A percentile compares a stretch with the other conserved stretches of the same genome.
These are phyloP conservation scores for Leptographium radiaticola DNA, from an alignment of 2,329 filamentous ascomycete species.

Conservation along the genomic window DNA sequence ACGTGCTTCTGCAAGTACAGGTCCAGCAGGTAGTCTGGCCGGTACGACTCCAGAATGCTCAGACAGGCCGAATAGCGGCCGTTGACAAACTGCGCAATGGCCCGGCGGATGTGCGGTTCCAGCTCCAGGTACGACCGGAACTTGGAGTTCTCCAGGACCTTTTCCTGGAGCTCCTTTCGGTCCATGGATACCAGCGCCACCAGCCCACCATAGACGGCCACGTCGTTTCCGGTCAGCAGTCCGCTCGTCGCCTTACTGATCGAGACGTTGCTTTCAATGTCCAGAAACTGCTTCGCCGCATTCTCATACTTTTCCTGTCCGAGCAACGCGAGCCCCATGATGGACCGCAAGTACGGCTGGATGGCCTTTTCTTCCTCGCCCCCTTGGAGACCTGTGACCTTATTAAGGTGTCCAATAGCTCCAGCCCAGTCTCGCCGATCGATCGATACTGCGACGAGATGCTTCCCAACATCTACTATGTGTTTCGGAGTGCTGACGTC, in stretches of 20 bases:
- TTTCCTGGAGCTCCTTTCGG: conserved; percentile 56
- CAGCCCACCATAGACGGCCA: conserved; percentile 84
- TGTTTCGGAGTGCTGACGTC: conserved; percentile 77
- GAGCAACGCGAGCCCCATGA: conserved; percentile 36
- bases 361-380: conserved; percentile 32
- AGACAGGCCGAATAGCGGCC: conserved; percentile 82
- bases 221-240: conserved; percentile 69
- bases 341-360: conserved; percentile 38
- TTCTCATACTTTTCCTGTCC: conserved; percentile 36
- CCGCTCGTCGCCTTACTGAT: conserved; percentile 48
- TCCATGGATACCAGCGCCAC: conserved; percentile 85
- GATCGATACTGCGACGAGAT: conserved; percentile 62
- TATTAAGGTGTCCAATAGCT: conserved; percentile 46
- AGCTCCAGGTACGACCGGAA: conserved; percentile 86
- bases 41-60: conserved; percentile 67
- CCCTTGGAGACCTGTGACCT: conserved; percentile 43
- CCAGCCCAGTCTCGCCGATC: conserved; percentile 67
- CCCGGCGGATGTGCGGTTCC: conserved; percentile 86
- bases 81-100: conserved; percentile 78
- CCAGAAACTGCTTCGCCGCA: conserved; percentile 61
- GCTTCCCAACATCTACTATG: conserved; percentile 68
- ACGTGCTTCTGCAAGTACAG: conserved; percentile 71
- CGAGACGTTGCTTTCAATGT: conserved; percentile 37
- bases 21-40: conserved; percentile 80
- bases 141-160: conserved; percentile 63